Evolutionary conservation across 148 eudicot species (phyloP).

Genomic region (Talinum fruticosum): DNA sequence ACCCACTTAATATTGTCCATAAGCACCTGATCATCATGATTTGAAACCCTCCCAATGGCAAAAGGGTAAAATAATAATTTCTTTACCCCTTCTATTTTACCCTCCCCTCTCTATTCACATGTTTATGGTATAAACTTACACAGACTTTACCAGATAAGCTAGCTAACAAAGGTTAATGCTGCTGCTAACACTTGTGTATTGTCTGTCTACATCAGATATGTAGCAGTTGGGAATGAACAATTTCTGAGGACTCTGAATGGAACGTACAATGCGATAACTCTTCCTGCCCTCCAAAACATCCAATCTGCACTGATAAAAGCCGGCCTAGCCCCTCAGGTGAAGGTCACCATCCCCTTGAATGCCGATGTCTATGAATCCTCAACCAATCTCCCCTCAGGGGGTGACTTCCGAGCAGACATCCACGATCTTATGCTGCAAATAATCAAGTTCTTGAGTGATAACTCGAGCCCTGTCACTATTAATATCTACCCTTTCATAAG

Average conservation of each 20-base stretch:
- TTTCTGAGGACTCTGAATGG: constrained; percentile 61
- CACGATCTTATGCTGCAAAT: constrained; percentile 38
- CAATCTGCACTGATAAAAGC: constrained; percentile 77
- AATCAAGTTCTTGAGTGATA: constrained; percentile 32
- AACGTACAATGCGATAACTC: constrained; percentile 44
- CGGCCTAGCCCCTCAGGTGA: constrained; percentile 56
- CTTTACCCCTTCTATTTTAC: too few relatives aligned
- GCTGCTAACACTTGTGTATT: background rate
- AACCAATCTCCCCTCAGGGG: constrained; percentile 35
- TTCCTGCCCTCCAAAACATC: constrained; percentile 71
- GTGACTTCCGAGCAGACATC: constrained; percentile 40
- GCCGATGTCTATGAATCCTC: constrained; percentile 62
- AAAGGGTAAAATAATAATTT: too few relatives aligned
- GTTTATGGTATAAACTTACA: background rate
- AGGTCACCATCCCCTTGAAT: constrained; percentile 64
- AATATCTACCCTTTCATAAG: constrained; percentile 51
- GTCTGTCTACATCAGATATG: constrained; percentile 41
- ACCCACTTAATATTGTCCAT: background rate
- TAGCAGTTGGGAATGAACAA: constrained; percentile 88
- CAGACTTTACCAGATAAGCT: background rate
- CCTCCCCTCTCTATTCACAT: background rate
- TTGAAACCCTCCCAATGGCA: too few relatives aligned
- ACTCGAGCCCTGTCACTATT: constrained; percentile 34
- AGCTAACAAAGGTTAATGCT: background rate
- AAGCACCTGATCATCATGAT: too few relatives aligned